Base-by-base conservation (phyloP, 148 eudicot genomes). In the Chenopodium suecicum region DNA sequence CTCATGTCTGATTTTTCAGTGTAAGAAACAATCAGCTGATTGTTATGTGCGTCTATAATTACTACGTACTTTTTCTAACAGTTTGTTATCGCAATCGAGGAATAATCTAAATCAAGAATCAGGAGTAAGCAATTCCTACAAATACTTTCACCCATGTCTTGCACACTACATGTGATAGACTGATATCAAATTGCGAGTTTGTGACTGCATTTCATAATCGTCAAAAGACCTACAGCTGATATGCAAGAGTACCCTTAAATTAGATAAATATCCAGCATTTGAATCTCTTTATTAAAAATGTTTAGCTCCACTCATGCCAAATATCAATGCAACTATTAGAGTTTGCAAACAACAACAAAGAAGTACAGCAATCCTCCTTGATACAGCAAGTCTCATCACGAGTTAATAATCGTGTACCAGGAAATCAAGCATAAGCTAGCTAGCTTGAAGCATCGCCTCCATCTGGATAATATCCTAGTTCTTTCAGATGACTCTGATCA, bases 401-500 rank as follows among this genome's bases (percentile, higher is more conserved):
- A 73, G 9, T 19, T 13, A 17, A 72, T 3, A 56, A 56, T 12
- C 16, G 20, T 44, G 48, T 5, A 2, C 48, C 25, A n/a, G 69
- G 23, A 37, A 34, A 17, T 6, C 72, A 22, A 34, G 32, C 60
- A 73, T 13, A 23, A 17, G 62, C 62, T 47, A 68, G 73, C 74
- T 89, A 90, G 69, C 89, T 86, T 14, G 95, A 91, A 72, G 79
- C 82, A 48, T 77, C 69, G 78, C 89, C 90, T 34, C 91, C 97
- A 76, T 95, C 98, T 82, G 90, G 91, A 62, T 90, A 78, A 82
- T 87, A 84, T 12, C 88, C 87, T 0, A 84, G 86, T 78, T 84
- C 79, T 25, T 83, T 84, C 4, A 95, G 93, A 84, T 95, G 96
- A 75, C 92, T 89, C 69, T 85, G 84, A 83, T 95, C 98, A 16